These are phyloP conservation scores for Anacardium occidentale DNA, from an alignment of 345 rosid genomes.

Conservation along the genomic window DNA sequence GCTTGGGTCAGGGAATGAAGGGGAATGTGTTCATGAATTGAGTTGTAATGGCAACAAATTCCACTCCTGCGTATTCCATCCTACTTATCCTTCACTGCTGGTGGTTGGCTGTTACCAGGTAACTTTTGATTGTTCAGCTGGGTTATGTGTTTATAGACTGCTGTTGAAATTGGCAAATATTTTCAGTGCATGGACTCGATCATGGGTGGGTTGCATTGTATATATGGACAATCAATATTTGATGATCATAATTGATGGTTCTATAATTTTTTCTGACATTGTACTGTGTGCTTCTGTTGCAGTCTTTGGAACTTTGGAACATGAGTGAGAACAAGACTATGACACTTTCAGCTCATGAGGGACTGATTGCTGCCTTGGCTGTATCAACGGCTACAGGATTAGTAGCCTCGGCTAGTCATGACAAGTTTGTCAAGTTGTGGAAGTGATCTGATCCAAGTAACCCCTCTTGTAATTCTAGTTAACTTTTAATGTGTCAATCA, in stretches of 20 bases:
- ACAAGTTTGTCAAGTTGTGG: slow-evolving; percentile 89
- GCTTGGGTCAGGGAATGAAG: slow-evolving; percentile 82
- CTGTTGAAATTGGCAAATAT: background rate
- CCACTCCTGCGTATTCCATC: slow-evolving; percentile 91
- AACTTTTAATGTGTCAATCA: background rate
- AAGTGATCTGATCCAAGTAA: slow-evolving; percentile 38
- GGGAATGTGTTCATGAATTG: slow-evolving; percentile 84
- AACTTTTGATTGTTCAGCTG: slow-evolving; percentile 19
- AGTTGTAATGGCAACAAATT: slow-evolving; percentile 85
- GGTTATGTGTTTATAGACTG: background rate
- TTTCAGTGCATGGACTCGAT: background rate
- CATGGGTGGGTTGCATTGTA: background rate
- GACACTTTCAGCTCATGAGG: slow-evolving; percentile 78
- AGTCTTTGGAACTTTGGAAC: slow-evolving; percentile 97
- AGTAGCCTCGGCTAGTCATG: slow-evolving; percentile 96
- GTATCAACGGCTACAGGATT: slow-evolving; percentile 68
- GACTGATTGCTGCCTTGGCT: slow-evolving; percentile 72
- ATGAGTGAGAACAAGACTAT: slow-evolving; percentile 78
- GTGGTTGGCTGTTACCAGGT: slow-evolving; percentile 97
- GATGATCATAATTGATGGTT: too few species aligned
- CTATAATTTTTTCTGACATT: slow-evolving; percentile 2
- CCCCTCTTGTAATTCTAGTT: background rate
- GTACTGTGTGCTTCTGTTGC: slow-evolving; percentile 21
- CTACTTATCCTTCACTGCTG: slow-evolving; percentile 61
- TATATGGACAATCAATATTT: too few species aligned